Conservation (phyloP, 2,329 filamentous ascomycete genomes). For the Pseudocercospora fuligena region DNA sequence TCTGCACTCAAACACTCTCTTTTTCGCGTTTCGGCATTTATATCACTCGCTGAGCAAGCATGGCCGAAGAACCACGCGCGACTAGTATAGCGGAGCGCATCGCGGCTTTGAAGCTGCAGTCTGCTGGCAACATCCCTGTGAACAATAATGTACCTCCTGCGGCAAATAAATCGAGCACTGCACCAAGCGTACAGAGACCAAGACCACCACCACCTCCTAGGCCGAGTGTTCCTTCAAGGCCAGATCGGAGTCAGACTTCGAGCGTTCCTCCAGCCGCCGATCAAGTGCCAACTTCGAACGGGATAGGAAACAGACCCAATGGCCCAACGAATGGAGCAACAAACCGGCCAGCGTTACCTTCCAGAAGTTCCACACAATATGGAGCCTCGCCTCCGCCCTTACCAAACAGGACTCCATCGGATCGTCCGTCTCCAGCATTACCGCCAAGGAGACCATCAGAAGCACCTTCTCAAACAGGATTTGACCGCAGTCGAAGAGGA, state of each 20-base stretch:
- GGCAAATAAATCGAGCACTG: slow-evolving; percentile 24
- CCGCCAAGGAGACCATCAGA: slow-evolving; percentile 52
- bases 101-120: slow-evolving; percentile 53
- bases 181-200: slow-evolving; percentile 32
- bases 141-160: slow-evolving; percentile 12
- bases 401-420: slow-evolving; percentile 49
- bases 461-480: slow-evolving; percentile 35
- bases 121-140: slow-evolving; percentile 44
- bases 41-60: slow-evolving; percentile 13
- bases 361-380: slow-evolving; percentile 47
- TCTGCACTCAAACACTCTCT: background rate
- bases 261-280: slow-evolving; percentile 49
- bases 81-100: slow-evolving; percentile 53
- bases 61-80: slow-evolving; percentile 33
- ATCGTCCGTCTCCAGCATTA: slow-evolving; percentile 44
- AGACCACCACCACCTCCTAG: slow-evolving; percentile 44
- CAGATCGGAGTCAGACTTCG: slow-evolving; percentile 38
- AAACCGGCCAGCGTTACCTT: slow-evolving; percentile 50
- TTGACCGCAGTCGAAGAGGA: slow-evolving; percentile 41
- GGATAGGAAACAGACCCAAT: slow-evolving; percentile 43
- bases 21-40: background rate
- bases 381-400: slow-evolving; percentile 48
- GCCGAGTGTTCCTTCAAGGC: slow-evolving; percentile 36
- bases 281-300: slow-evolving; percentile 40
- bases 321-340: slow-evolving; percentile 28